Evolutionary conservation across 2,329 filamentous ascomycete genomes (phyloP), one percentile per base, ranked within the genome.

Genomic region (Colletotrichum chrysophilum): DNA sequence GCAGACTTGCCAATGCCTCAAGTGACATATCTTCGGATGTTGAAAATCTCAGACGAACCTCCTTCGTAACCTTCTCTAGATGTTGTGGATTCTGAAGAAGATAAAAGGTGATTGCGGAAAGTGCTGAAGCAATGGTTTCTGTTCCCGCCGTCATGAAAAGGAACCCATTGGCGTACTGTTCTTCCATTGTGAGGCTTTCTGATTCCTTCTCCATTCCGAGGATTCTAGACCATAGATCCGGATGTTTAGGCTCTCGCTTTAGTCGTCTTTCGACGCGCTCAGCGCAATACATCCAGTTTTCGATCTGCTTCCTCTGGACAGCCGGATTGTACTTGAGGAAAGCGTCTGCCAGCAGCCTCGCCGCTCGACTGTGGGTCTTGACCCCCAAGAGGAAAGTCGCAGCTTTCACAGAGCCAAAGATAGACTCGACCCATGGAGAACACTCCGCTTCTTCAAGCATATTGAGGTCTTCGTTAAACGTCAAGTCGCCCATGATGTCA

Each of bases 101-200:
- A 3, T 70, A 36, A 12, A 70, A 70, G 24, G 68, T 70, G 14
- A 38, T 70, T 32, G 68, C 68, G n/a, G 68, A 70, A 4, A 70
- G 21, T 8, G 68, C 68, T 55, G 68, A 38, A 4, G 36, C 68
- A 56, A 70, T 70, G n/a, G 68, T 70, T 16, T 70, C 68, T 10
- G 68, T 70, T 7, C 68, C 68, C 26, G 68, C 68, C 14, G 68
- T 70, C 68, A 70, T 70, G 68, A 70, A 70, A 2, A 70, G 68
- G 21, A 70, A 70, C 1, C 36, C 68, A 7, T 70, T 70, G 28
- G 68, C 68, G 21, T 70, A 70, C 28, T 70, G 68, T 21, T 70
- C 68, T 55, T 70, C 68, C 68, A 70, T 70, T 10, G 68, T 70
- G 1, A 70, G 16, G 9, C 68, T 52, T 21, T 70, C 68, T 4